Conservation (phyloP, 78 protist genomes). For the Polysphondylium violaceum region DNA sequence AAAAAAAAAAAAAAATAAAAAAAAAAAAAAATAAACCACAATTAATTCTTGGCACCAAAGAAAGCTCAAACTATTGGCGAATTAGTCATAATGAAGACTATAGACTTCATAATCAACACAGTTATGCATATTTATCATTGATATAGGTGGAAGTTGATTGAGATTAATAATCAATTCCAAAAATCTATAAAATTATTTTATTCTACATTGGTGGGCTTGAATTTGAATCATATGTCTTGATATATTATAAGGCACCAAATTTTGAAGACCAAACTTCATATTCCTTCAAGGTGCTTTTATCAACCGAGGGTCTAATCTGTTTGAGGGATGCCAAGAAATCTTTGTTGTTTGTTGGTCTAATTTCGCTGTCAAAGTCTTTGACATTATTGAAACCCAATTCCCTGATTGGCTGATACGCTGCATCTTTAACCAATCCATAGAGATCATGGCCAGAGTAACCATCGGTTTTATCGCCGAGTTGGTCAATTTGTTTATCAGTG, state of each 20-base stretch:
- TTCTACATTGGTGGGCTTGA: too few species aligned
- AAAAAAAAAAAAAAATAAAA: too few species aligned
- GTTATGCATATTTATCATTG: too few species aligned
- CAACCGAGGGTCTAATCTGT: conserved; percentile 75
- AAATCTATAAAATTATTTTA: too few species aligned
- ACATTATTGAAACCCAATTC: conserved; percentile 65
- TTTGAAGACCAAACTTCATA: conserved; percentile 80
- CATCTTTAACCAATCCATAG: conserved; percentile 85
- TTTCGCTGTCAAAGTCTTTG: conserved; percentile 30
- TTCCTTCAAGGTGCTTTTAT: conserved; percentile 25
- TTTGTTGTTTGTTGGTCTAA: conserved; percentile 13
- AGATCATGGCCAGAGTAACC: conserved; percentile 93
- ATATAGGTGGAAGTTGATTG: too few species aligned
- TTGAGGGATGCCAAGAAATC: conserved; percentile 54
- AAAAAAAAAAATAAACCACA: too few species aligned
- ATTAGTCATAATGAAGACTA: too few species aligned
- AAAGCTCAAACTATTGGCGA: too few species aligned
- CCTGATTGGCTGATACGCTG: conserved; percentile 93
- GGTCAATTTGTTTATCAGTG: conserved; percentile 10
- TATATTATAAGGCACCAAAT: conserved; percentile 62
- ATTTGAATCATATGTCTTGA: too few species aligned
- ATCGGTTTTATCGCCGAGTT: conserved; percentile 16
- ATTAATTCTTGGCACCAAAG: too few species aligned
- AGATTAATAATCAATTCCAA: too few species aligned
- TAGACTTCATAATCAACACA: too few species aligned